Conservation (phyloP, 768 basidiomycete species). For the Naganishia antarctica region DNA sequence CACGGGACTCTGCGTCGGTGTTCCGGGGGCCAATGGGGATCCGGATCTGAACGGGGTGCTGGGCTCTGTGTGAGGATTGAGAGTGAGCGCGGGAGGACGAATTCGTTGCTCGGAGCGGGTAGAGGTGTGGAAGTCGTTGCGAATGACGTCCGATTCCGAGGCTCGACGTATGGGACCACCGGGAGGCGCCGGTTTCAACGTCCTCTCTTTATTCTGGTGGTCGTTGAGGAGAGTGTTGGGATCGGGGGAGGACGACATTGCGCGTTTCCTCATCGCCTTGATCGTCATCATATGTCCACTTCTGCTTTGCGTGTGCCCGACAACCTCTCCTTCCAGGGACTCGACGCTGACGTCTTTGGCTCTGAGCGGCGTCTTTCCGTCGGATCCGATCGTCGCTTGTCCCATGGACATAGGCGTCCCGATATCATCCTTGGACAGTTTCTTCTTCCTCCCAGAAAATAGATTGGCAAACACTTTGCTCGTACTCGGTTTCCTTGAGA, state of each 20-base stretch:
- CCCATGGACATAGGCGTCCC: not conserved
- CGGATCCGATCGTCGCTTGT: too few relatives aligned
- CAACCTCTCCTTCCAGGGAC: slow-evolving; percentile 4
- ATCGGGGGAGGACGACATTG: too few relatives aligned
- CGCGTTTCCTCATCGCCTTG: slow-evolving; percentile 9
- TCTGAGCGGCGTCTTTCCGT: too few relatives aligned
- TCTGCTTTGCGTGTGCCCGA: not conserved
- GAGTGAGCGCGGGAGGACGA: not conserved
- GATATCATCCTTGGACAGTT: not conserved
- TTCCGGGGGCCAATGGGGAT: not conserved
- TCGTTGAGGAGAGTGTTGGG: too few relatives aligned
- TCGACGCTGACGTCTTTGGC: not conserved
- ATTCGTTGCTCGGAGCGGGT: too few relatives aligned
- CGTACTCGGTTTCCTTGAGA: slow-evolving; percentile 4
- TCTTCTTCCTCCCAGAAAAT: not conserved
- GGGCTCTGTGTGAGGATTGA: not conserved
- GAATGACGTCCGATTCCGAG: slow-evolving; percentile 10
- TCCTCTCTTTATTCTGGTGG: too few relatives aligned
- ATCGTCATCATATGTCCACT: not conserved
- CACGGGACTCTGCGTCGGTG: not conserved
- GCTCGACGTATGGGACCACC: not conserved
- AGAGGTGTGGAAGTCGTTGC: too few relatives aligned
- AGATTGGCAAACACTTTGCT: slow-evolving; percentile 6
- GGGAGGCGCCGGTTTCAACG: not conserved
- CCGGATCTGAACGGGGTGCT: not conserved